Conservation (phyloP, 139 green algal genomes). For the Pseudopediastrum boryanum region DNA sequence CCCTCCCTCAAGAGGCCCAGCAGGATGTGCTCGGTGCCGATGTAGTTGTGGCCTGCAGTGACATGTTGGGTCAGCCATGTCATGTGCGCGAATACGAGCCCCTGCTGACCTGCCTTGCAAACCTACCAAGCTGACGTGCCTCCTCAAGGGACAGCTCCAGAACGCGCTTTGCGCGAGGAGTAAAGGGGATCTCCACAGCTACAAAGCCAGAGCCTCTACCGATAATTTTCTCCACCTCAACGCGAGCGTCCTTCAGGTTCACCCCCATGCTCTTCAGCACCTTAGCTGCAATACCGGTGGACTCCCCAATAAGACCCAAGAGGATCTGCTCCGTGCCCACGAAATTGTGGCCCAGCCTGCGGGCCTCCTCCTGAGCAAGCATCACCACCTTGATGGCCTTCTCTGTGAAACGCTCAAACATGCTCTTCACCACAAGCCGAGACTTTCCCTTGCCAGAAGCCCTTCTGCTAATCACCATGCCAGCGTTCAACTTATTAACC, state of each 20-base stretch:
- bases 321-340: slow-evolving; percentile 99
- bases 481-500: neutral
- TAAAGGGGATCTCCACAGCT: slow-evolving; percentile 99
- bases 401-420: slow-evolving; percentile 43
- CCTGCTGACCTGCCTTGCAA: neutral
- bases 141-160: slow-evolving; percentile 99
- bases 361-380: slow-evolving; percentile 98
- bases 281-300: slow-evolving; percentile 99
- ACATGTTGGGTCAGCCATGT: neutral
- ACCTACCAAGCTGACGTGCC: slow-evolving; percentile 91
- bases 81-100: neutral
- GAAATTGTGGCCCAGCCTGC: slow-evolving; percentile 95
- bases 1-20: slow-evolving; percentile 97
- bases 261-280: slow-evolving; percentile 99
- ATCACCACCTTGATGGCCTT: slow-evolving; percentile 96
- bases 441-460: neutral
- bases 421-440: slow-evolving; percentile 20
- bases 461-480: neutral
- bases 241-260: slow-evolving; percentile 97
- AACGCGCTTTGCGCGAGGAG: slow-evolving; percentile 97
- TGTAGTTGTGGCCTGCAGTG: slow-evolving; percentile 98
- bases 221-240: slow-evolving; percentile 99
- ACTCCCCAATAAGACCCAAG: slow-evolving; percentile 98
- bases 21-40: slow-evolving; percentile 99
- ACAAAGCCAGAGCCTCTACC: slow-evolving; percentile 97